Conservation (phyloP, 2,329 filamentous ascomycete species). For the Fusarium protoensiforme region DNA sequence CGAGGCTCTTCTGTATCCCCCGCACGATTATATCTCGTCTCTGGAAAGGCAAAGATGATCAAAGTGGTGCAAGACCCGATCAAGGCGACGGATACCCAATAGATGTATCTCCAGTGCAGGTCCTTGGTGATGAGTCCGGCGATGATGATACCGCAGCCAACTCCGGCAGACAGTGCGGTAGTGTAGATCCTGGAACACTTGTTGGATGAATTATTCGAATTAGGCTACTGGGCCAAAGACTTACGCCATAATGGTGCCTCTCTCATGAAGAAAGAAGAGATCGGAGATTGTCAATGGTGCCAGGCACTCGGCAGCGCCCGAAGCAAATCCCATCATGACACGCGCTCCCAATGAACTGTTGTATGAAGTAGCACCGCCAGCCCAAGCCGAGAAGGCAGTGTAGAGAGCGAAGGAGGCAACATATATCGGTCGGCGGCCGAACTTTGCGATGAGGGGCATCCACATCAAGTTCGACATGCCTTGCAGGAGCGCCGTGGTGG, state of each 20-base stretch:
- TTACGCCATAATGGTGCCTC: conserved; percentile 60
- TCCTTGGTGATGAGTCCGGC: conserved; percentile 58
- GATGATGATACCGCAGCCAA: conserved; percentile 53
- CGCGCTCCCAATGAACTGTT: conserved; percentile 18
- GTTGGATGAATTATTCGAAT: background rate
- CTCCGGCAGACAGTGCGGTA: conserved; percentile 51
- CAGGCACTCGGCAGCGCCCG: conserved; percentile 35
- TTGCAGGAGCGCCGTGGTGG: conserved; percentile 20
- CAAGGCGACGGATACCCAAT: conserved; percentile 58
- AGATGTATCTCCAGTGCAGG: conserved; percentile 60
- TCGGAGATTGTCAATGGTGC: conserved; percentile 62
- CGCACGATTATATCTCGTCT: conserved; percentile 58
- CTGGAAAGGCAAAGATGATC: conserved; percentile 63
- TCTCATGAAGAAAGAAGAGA: conserved; percentile 65
- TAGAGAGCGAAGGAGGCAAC: conserved; percentile 22
- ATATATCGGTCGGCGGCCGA: conserved; percentile 23
- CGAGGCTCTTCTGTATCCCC: background rate
- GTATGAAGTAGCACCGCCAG: conserved; percentile 15
- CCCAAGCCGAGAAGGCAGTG: conserved; percentile 16
- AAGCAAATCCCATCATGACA: conserved; percentile 25
- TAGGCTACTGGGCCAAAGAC: conserved; percentile 18
- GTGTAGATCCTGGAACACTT: conserved; percentile 46
- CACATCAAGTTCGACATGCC: conserved; percentile 27
- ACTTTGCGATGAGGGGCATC: conserved; percentile 31
- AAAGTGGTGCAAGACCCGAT: conserved; percentile 57